phyloP scores from a whole-genome alignment of 2,329 filamentous ascomycete genomes.

The Chalara sp. region DNA sequence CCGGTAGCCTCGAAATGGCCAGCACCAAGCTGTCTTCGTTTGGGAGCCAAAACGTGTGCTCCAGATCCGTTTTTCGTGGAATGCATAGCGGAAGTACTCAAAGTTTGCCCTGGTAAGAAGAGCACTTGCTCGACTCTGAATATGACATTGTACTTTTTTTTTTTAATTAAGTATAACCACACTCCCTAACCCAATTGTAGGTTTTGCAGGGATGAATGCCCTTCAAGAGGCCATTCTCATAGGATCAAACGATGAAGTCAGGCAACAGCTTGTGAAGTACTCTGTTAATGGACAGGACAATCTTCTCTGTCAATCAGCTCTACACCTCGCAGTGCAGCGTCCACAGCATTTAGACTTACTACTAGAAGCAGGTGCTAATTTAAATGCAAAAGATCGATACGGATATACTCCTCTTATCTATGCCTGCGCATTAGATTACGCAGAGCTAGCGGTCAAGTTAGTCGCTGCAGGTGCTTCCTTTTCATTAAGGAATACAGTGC shows the following conservation, averaged over 20 bases:
- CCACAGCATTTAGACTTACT: conserved; percentile 3
- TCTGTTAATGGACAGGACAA: conserved; percentile 1
- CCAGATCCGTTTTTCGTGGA: conserved; percentile 5
- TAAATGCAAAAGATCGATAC: conserved; percentile 4
- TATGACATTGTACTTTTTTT: too few relatives aligned
- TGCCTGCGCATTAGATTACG: not conserved
- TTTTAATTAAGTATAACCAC: not conserved
- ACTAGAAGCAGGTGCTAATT: not conserved
- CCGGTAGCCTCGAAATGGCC: not conserved
- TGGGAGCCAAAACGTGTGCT: not conserved
- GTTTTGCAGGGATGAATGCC: conserved; percentile 2
- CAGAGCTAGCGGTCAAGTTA: not conserved
- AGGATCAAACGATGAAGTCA: not conserved
- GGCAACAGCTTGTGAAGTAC: not conserved
- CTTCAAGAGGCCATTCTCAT: conserved; percentile 3
- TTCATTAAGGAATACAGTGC: not conserved
- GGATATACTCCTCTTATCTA: conserved; percentile 6
- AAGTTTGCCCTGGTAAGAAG: conserved; percentile 3
- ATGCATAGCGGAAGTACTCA: conserved; percentile 1
- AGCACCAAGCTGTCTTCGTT: not conserved
- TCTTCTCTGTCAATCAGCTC: conserved; percentile 1
- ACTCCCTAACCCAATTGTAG: not conserved
- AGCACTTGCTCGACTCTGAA: too few relatives aligned
- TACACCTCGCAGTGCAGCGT: conserved; percentile 4
- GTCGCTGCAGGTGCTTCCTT: not conserved